Evolutionary conservation across 352 stramenopile genomes (phyloP).

Genomic region (Phytopythium delawarense): DNA sequence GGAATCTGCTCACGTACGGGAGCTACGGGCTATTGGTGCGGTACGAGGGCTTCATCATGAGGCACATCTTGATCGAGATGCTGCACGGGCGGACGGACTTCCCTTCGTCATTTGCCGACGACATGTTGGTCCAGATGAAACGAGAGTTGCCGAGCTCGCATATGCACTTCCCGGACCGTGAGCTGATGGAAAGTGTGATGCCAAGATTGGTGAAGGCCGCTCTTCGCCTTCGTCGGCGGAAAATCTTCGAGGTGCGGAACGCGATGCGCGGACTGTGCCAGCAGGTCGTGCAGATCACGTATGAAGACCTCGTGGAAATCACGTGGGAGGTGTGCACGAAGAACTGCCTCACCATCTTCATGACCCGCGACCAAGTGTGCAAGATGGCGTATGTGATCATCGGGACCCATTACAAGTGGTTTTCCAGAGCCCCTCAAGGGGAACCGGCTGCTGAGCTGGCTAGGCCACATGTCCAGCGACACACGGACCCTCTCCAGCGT

Average conservation of each 20-base stretch:
- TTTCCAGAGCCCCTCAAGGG: not conserved
- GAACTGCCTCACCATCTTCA: constrained; percentile 19
- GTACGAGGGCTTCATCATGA: constrained; percentile 50
- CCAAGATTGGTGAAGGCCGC: constrained; percentile 27
- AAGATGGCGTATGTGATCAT: not conserved
- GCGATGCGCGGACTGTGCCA: constrained; percentile 33
- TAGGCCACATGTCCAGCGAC: not conserved
- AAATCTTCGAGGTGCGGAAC: constrained; percentile 42
- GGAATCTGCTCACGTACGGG: constrained; percentile 30
- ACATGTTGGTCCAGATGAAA: constrained; percentile 38
- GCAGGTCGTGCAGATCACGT: constrained; percentile 33
- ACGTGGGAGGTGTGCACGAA: constrained; percentile 33
- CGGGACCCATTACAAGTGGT: not conserved
- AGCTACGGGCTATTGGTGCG: constrained; percentile 40
- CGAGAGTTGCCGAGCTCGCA: constrained; percentile 40
- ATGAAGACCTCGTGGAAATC: constrained; percentile 38
- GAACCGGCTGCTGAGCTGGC: not conserved
- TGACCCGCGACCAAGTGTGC: constrained; percentile 4
- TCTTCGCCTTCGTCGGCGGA: constrained; percentile 29
- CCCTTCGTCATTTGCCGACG: constrained; percentile 12
- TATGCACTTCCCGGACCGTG: constrained; percentile 35
- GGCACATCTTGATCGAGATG: constrained; percentile 8
- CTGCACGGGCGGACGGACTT: constrained; percentile 8
- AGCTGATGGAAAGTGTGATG: constrained; percentile 36
- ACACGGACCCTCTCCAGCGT: not conserved